Conservation (phyloP, 2,329 filamentous ascomycete genomes). For the Zymoseptoria crescenta region DNA sequence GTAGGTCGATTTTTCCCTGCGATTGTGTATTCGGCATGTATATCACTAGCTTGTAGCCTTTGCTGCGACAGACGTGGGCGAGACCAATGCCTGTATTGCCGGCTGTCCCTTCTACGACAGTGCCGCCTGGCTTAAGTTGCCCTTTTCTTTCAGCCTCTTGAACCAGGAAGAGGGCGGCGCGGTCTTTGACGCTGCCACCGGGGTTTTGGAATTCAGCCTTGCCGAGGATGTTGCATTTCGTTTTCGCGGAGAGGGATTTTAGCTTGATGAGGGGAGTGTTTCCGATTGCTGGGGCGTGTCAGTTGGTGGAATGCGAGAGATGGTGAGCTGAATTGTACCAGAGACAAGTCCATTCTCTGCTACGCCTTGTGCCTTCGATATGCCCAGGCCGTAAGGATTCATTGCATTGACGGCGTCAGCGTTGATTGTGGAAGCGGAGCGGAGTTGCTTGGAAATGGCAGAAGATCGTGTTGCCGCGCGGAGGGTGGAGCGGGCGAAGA, state of each 20-base stretch:
- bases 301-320: constrained; percentile 17
- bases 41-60: constrained; percentile 91
- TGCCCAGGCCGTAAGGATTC: constrained; percentile 48
- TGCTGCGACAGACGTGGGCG: constrained; percentile 87
- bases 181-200: constrained; percentile 91
- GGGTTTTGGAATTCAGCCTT: constrained; percentile 99
- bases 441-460: constrained; percentile 12
- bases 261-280: constrained; percentile 93
- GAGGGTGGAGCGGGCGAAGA: constrained; percentile 19
- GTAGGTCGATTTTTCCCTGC: constrained; percentile 91
- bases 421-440: constrained; percentile 21
- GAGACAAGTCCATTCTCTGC: constrained; percentile 68
- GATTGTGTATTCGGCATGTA: constrained; percentile 99
- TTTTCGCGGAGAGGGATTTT: constrained; percentile 79
- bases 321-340: constrained; percentile 47
- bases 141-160: constrained; percentile 87
- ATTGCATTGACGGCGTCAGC: constrained; percentile 19
- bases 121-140: constrained; percentile 74
- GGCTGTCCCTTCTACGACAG: constrained; percentile 92
- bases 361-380: constrained; percentile 73
- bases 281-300: constrained; percentile 64
- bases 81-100: constrained; percentile 98
- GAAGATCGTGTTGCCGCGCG: constrained; percentile 18
- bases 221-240: constrained; percentile 86
- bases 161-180: constrained; percentile 88